Evolutionary conservation across 768 basidiomycete genomes (phyloP), one percentile per base, ranked within the genome.

Genomic region (Kwoniella sp.): DNA sequence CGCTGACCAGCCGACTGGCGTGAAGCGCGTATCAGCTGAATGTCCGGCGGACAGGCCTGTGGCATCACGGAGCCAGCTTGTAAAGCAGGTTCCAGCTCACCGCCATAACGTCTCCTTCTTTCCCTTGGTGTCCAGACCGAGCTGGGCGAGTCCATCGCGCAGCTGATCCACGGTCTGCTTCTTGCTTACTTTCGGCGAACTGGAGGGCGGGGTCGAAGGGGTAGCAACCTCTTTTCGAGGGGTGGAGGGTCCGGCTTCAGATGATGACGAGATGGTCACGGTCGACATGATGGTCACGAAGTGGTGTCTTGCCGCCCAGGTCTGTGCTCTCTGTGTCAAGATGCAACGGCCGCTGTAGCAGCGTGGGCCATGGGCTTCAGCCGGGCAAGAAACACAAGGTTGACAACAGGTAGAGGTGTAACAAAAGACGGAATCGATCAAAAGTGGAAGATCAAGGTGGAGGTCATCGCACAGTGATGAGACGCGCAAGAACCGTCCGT

Each of bases 61-160:
- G 15, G 15, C 34, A 36, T 15, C 19, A 36, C 34, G 19, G 19
- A 36, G 5, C 19, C 34, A 6, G 34, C 5, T 15, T 7, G 34
- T 36, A 9, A 15, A 29, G 48, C 29, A 22, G 6, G 34, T 8
- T 11, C 23, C 14, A 17, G 42, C 71, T 31, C 57, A 75, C 63
- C 68, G 68, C 36, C 67, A 71, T 11, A 78, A 60, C 1, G 69
- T 73, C 38, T 73, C 70, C 43, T 76, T 76, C 58, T 72, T 75
- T 1, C 77, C 77, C 29, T 72, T 63, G 0, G 70, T 60, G 38
- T 75, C 70, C 22, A 77, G 60, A 0, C 65, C 61, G 26, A 75
- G 64, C 0, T 56, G 60, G 2, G 42, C 59, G 26, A 77, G 65
- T 3, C 67, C 60, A 3, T 48, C 57, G 5, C 65, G 43, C 14